Conservation (phyloP, 2,329 filamentous ascomycete genomes). For the Sporothrix variecibatus region DNA sequence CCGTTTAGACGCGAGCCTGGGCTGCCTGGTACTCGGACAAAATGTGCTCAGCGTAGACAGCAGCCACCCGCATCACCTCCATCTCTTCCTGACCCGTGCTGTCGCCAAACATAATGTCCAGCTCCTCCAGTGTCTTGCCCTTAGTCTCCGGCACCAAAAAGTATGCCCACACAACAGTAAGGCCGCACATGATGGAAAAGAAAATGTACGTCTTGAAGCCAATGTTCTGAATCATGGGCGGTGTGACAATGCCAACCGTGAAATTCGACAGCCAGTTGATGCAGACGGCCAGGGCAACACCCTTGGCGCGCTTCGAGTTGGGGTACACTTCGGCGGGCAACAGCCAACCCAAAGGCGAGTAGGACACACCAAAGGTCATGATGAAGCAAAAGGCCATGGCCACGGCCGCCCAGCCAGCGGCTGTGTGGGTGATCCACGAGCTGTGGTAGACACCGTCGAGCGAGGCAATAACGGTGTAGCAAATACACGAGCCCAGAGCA, state of each 20-base stretch:
- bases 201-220: background rate
- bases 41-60: background rate
- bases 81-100: background rate
- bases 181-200: background rate
- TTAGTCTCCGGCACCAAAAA: slow-evolving; percentile 25
- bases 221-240: background rate
- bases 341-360: slow-evolving; percentile 31
- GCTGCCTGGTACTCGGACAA: background rate
- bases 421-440: background rate
- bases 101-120: slow-evolving; percentile 32
- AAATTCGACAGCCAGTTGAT: slow-evolving; percentile 64
- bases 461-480: background rate
- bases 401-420: background rate
- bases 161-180: slow-evolving; percentile 10
- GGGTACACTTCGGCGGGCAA: slow-evolving; percentile 64
- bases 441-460: background rate
- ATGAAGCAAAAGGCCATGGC: background rate
- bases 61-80: background rate
- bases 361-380: background rate
- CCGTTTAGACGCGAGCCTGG: background rate
- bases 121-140: slow-evolving; percentile 26
- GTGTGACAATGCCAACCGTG: background rate
- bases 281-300: slow-evolving; percentile 64
- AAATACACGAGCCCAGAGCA: slow-evolving; percentile 32
- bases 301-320: slow-evolving; percentile 60